These are phyloP conservation scores for Conticribra guillardii DNA, from an alignment of 108 stramenopile species.

Conservation along the genomic window DNA sequence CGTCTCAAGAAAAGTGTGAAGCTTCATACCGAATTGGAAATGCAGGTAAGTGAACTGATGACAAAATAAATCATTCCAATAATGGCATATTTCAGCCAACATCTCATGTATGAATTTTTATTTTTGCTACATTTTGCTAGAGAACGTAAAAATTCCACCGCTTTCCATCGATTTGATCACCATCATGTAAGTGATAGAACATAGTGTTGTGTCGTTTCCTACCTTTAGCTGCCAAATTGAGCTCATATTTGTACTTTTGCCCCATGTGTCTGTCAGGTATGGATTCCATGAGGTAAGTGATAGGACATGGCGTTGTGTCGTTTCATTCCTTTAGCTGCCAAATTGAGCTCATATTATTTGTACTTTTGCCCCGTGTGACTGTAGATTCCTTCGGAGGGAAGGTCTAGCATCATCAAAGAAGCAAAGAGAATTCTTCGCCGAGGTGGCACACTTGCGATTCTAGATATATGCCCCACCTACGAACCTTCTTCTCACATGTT, in stretches of 20 bases:
- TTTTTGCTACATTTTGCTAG: slow-evolving; percentile 1
- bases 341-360: no score
- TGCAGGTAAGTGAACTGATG: slow-evolving; percentile 33
- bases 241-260: no score
- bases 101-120: no score
- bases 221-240: no score
- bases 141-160: slow-evolving; percentile 58
- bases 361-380: no score
- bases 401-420: slow-evolving; percentile 67
- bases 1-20: slow-evolving; percentile 11
- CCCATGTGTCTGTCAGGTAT: no score
- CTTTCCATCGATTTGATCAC: slow-evolving; percentile 55
- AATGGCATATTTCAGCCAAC: no score
- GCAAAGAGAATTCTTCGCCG: slow-evolving; percentile 61
- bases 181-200: slow-evolving; percentile 37
- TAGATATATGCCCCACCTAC: slow-evolving; percentile 78
- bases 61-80: no score
- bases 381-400: slow-evolving; percentile 65
- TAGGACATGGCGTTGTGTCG: no score
- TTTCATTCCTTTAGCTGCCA: no score
- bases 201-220: no score
- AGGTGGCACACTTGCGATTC: slow-evolving; percentile 72
- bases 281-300: slow-evolving; percentile 73
- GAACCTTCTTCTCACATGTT: slow-evolving; percentile 66
- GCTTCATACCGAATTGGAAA: slow-evolving; percentile 50